These are phyloP conservation scores for Xylaria longipes DNA, from an alignment of 495 filamentous ascomycete species.

Conservation along the genomic window DNA sequence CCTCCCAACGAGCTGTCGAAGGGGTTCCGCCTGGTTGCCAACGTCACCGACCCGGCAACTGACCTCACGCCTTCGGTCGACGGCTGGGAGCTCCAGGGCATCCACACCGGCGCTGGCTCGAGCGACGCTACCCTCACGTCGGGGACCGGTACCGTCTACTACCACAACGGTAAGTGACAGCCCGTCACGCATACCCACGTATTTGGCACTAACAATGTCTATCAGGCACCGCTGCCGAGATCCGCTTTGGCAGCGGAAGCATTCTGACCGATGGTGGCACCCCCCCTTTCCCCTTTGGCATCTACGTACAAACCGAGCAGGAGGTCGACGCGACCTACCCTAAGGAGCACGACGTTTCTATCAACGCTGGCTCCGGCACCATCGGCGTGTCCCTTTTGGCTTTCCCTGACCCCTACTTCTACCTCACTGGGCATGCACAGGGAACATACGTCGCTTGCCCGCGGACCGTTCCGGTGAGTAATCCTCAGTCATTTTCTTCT, in stretches of 20 bases:
- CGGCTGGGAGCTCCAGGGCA: slow-evolving; percentile 30
- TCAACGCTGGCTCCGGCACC: slow-evolving; percentile 38
- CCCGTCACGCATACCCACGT: not conserved
- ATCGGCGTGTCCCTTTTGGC: slow-evolving; percentile 25
- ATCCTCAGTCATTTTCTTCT: too few relatives aligned
- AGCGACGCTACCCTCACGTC: slow-evolving; percentile 39
- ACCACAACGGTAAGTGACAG: slow-evolving; percentile 38
- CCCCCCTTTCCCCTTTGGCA: slow-evolving; percentile 39
- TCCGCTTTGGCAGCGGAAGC: slow-evolving; percentile 26
- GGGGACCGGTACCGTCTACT: slow-evolving; percentile 38
- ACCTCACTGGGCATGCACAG: slow-evolving; percentile 24
- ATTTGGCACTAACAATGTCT: slow-evolving; percentile 1
- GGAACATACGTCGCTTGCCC: slow-evolving; percentile 40
- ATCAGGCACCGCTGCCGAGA: slow-evolving; percentile 35
- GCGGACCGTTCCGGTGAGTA: slow-evolving; percentile 32
- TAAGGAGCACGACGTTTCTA: slow-evolving; percentile 29
- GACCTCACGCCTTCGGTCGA: slow-evolving; percentile 40
- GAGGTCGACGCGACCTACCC: slow-evolving; percentile 31
- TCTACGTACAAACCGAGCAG: slow-evolving; percentile 30
- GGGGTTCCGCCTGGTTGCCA: slow-evolving; percentile 42
- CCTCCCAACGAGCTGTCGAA: slow-evolving; percentile 23
- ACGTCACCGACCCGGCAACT: slow-evolving; percentile 33
- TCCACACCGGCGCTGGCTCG: slow-evolving; percentile 42
- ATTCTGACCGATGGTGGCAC: slow-evolving; percentile 43
- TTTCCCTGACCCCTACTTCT: slow-evolving; percentile 26